Evolutionary conservation across 208 protist genomes (phyloP).

Genomic region (Leishmania tropica): DNA sequence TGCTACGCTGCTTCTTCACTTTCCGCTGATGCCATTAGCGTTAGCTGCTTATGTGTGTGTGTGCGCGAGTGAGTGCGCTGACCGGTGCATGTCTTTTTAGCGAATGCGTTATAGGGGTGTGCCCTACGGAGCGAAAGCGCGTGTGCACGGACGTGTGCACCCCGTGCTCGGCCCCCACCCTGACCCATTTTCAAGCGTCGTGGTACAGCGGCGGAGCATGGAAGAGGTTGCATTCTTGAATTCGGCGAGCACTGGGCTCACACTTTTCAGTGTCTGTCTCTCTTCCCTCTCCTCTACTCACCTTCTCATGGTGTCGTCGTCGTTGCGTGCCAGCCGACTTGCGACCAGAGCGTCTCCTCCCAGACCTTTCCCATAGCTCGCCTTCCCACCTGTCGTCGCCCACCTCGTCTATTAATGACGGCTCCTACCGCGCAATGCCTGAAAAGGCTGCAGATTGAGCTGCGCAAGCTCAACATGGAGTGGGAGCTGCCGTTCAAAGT

Average conservation of each 20-base stretch:
- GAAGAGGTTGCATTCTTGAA: not conserved
- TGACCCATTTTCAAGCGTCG: not conserved
- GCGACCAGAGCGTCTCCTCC: not conserved
- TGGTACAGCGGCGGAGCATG: not conserved
- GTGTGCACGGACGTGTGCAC: not conserved
- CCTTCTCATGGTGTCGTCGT: not conserved
- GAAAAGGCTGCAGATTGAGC: constrained; percentile 63
- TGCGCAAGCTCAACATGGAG: constrained; percentile 37
- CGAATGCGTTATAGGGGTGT: not conserved
- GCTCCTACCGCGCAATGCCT: constrained; percentile 37
- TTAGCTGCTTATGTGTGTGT: no score
- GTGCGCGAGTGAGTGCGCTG: no score
- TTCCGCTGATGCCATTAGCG: no score
- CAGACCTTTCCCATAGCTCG: not conserved
- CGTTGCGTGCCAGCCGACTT: not conserved
- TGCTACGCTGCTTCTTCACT: not conserved
- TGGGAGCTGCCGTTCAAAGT: constrained; percentile 38
- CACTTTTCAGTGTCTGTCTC: not conserved
- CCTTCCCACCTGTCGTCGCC: not conserved
- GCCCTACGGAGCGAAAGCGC: not conserved
- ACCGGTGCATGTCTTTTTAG: not conserved
- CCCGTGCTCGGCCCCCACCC: not conserved
- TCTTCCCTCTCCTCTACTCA: not conserved
- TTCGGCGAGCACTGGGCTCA: not conserved
- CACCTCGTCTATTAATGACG: constrained; percentile 5